Evolutionary conservation across 352 stramenopile genomes (phyloP).

Genomic region (Peronospora farinosa): DNA sequence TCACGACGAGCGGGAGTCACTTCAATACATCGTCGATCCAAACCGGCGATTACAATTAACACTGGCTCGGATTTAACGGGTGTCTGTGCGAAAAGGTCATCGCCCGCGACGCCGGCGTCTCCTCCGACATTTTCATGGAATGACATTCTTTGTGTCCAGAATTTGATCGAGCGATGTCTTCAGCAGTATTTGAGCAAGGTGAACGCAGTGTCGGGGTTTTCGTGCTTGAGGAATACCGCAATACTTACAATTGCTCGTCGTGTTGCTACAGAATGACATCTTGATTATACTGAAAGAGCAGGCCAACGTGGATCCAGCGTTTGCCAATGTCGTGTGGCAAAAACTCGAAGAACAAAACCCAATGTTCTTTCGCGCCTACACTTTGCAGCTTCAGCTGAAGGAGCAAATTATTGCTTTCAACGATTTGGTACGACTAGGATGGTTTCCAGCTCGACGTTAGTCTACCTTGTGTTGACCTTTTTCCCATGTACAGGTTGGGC

Average conservation of each 20-base stretch:
- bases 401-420: constrained; percentile 90
- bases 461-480: constrained; percentile 1
- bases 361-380: constrained; percentile 85
- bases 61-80: constrained; percentile 14
- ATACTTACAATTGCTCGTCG: background rate
- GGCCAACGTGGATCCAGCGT: constrained; percentile 77
- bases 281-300: constrained; percentile 55
- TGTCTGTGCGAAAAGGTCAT: constrained; percentile 24
- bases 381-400: constrained; percentile 77
- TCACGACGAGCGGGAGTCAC: constrained; percentile 15
- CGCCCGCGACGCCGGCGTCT: constrained; percentile 20
- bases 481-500: constrained; percentile 34
- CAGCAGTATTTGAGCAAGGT: constrained; percentile 89
- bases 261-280: constrained; percentile 45
- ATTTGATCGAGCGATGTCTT: constrained; percentile 86
- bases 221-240: background rate
- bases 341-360: constrained; percentile 90
- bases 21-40: constrained; percentile 21
- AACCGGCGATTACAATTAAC: constrained; percentile 35
- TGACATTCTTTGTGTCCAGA: constrained; percentile 85
- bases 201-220: background rate
- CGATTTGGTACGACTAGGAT: constrained; percentile 60
- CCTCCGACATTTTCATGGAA: constrained; percentile 73
- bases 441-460: background rate
- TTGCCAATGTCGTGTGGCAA: constrained; percentile 85